phyloP scores from a whole-genome alignment of 139 green algal genomes.

The Bryopsis sp. region DNA sequence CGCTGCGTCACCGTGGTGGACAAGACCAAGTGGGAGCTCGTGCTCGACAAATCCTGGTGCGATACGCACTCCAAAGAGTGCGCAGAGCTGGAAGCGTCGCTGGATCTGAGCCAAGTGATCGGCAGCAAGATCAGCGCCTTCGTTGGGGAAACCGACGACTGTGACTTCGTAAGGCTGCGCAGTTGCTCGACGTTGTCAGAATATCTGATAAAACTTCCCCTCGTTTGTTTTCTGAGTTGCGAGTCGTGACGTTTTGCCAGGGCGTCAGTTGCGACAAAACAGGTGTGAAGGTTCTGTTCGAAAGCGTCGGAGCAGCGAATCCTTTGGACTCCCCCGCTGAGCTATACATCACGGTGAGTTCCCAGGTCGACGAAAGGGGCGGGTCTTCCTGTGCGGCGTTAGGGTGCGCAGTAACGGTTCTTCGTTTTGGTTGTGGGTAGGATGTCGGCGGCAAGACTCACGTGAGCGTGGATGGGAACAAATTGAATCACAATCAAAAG shows the following conservation, averaged over 20 bases:
- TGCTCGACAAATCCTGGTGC: not conserved
- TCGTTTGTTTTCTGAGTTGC: too few species aligned
- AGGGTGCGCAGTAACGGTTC: too few species aligned
- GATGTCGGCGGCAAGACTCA: not conserved
- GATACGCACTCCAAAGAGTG: conserved; percentile 1
- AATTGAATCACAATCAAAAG: conserved; percentile 2
- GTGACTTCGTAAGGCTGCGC: conserved; percentile 6
- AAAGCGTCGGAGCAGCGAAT: conserved; percentile 12
- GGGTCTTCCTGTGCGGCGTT: too few species aligned
- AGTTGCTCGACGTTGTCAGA: not conserved
- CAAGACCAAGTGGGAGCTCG: not conserved
- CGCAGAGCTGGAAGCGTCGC: not conserved
- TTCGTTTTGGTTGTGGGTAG: not conserved
- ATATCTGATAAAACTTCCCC: not conserved
- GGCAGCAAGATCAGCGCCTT: not conserved
- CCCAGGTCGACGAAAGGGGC: not conserved
- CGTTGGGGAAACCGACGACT: not conserved
- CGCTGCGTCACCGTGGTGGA: not conserved
- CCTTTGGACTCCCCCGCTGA: conserved; percentile 8
- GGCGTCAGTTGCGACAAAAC: conserved; percentile 8
- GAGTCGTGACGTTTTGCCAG: not conserved
- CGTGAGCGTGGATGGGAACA: not conserved
- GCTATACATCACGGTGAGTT: not conserved
- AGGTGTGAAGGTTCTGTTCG: not conserved
- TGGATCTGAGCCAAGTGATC: not conserved